Conservation (phyloP, 768 basidiomycete genomes). For the Gloeopeniophorella convolvens region DNA sequence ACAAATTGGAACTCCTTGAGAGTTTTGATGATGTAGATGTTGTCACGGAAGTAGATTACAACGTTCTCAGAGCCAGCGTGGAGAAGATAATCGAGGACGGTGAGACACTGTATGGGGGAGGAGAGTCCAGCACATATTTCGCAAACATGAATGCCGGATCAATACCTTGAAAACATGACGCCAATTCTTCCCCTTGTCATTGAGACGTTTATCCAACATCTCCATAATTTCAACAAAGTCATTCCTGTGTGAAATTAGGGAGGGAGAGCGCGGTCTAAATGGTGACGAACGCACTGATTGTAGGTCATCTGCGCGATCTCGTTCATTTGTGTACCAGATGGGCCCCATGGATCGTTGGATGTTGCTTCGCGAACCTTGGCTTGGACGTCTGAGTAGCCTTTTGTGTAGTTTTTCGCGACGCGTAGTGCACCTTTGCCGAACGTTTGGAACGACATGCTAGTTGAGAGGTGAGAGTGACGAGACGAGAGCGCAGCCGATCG, state of each 20-base stretch:
- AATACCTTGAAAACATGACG: conserved; percentile 95
- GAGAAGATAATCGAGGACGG: conserved; percentile 90
- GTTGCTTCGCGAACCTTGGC: conserved; percentile 95
- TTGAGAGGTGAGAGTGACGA: neutral
- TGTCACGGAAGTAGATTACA: conserved; percentile 96
- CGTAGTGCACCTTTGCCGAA: conserved; percentile 82
- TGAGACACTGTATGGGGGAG: conserved; percentile 57
- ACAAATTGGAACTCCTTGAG: conserved; percentile 97
- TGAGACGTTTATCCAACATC: conserved; percentile 97
- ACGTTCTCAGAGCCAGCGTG: conserved; percentile 98
- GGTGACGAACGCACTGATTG: conserved; percentile 68
- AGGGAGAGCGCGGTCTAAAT: neutral
- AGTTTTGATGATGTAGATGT: conserved; percentile 96
- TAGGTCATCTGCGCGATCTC: conserved; percentile 95
- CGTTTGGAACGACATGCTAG: conserved; percentile 54
- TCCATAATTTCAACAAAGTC: conserved; percentile 99
- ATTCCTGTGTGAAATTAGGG: conserved; percentile 41
- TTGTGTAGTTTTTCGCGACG: conserved; percentile 93
- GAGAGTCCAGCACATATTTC: neutral
- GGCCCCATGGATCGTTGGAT: conserved; percentile 97
- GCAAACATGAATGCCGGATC: neutral
- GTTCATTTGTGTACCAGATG: conserved; percentile 97
- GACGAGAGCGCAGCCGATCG: too few relatives aligned
- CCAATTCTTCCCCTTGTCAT: conserved; percentile 99
- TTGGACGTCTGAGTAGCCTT: conserved; percentile 92